Evolutionary conservation across 768 basidiomycete genomes (phyloP).

Genomic region (Leccinum olivaceopallidum): DNA sequence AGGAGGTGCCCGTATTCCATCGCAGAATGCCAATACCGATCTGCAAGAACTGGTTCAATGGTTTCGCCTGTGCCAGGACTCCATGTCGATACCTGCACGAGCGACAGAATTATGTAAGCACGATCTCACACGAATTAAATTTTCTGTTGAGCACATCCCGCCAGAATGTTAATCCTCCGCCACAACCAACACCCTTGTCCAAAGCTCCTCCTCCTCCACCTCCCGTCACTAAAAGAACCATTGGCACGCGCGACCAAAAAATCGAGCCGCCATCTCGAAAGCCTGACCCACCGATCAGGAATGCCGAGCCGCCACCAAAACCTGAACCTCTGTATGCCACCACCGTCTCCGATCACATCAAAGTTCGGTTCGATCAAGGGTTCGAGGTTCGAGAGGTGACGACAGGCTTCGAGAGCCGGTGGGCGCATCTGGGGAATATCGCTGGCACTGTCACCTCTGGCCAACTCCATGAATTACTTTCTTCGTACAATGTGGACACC

Average conservation of each 20-base stretch:
- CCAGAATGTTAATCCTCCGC: not conserved
- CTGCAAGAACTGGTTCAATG: slow-evolving; percentile 9
- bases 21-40: not conserved
- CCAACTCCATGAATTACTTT: slow-evolving; percentile 41
- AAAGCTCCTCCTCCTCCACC: not conserved
- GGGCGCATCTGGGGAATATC: slow-evolving; percentile 56
- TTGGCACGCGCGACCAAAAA: not conserved
- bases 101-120: slow-evolving; percentile 14
- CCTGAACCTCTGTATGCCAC: slow-evolving; percentile 28
- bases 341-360: slow-evolving; percentile 54
- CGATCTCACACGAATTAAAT: not conserved
- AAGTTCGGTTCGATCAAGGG: slow-evolving; percentile 57
- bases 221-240: not conserved
- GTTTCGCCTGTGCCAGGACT: rapidly evolving
- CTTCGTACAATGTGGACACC: slow-evolving; percentile 43
- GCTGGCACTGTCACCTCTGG: slow-evolving; percentile 35
- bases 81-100: slow-evolving; percentile 17
- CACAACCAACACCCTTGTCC: not conserved
- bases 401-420: slow-evolving; percentile 72
- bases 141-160: not conserved
- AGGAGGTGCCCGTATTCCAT: not conserved
- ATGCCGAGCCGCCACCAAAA: slow-evolving; percentile 6
- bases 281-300: slow-evolving; percentile 1
- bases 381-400: slow-evolving; percentile 55
- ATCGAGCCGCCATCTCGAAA: not conserved